Conservation (phyloP, 2,329 filamentous ascomycete genomes). For the Elsinoe batatas region DNA sequence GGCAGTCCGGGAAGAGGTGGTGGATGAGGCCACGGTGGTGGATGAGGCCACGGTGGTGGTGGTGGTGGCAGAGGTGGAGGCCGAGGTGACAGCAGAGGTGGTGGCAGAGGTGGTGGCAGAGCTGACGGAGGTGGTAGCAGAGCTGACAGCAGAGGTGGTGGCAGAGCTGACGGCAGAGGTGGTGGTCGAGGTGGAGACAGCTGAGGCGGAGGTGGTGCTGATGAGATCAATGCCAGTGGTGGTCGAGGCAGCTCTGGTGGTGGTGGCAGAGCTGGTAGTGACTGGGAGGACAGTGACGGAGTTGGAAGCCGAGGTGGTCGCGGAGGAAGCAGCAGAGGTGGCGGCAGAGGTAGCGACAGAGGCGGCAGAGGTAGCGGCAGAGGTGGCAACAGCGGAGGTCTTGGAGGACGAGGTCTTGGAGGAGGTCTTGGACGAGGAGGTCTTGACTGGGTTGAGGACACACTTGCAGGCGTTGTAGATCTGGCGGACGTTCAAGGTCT, state of each 20-base stretch:
- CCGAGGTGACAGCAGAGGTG: not conserved
- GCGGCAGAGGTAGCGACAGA: not conserved
- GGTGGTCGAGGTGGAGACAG: not conserved
- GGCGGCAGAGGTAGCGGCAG: not conserved
- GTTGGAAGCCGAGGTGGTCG: not conserved
- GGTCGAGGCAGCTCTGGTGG: not conserved
- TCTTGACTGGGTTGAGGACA: not conserved
- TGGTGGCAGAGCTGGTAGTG: not conserved
- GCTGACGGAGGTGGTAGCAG: not conserved
- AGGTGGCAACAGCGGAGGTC: not conserved
- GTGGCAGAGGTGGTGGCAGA: not conserved
- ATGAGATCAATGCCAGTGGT: not conserved
- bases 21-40: not conserved
- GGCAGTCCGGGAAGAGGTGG: not conserved
- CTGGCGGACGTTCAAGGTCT: not conserved
- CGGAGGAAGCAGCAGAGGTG: not conserved
- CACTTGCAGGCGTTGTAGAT: constrained; percentile 11
- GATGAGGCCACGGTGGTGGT: not conserved
- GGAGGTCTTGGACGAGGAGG: not conserved
- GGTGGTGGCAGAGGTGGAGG: not conserved
- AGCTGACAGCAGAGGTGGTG: not conserved
- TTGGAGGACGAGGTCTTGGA: not conserved
- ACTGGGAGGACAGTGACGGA: not conserved
- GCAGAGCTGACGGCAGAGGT: not conserved
- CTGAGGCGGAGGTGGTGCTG: not conserved